Percentiles rank a stretch among this genome's conserved stretches.
phyloP scores from a whole-genome alignment of 163 green algal genomes.

The Smithsoniella earleae region DNA sequence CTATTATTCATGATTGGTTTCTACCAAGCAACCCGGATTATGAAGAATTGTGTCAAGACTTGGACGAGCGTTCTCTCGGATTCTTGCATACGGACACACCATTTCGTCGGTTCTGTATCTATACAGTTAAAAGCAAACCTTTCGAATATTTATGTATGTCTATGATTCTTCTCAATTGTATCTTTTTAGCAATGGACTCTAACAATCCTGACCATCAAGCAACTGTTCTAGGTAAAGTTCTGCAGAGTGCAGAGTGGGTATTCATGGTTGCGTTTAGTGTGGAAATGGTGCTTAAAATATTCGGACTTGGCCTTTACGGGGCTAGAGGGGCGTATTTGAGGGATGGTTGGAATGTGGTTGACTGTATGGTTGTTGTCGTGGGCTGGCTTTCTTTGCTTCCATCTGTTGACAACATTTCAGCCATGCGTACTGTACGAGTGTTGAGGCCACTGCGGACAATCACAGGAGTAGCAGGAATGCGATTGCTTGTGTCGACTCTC shows the following conservation, averaged over 20 bases:
- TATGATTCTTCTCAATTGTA: slow-evolving; percentile 49
- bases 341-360: slow-evolving; percentile 54
- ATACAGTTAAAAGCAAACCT: slow-evolving; percentile 32
- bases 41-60: neutral
- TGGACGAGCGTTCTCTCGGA: neutral
- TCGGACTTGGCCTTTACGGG: slow-evolving; percentile 37
- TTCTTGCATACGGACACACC: slow-evolving; percentile 1
- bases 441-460: slow-evolving; percentile 54
- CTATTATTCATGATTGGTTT: neutral
- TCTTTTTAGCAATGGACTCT: slow-evolving; percentile 41
- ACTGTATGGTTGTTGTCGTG: slow-evolving; percentile 49
- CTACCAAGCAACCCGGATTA: neutral
- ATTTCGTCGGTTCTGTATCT: slow-evolving; percentile 2
- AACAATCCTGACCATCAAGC: slow-evolving; percentile 41
- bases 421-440: slow-evolving; percentile 46
- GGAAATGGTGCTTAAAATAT: slow-evolving; percentile 44
- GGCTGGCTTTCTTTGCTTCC: slow-evolving; percentile 40
- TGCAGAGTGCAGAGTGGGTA: slow-evolving; percentile 34
- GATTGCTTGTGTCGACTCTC: slow-evolving; percentile 45
- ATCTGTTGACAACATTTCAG: slow-evolving; percentile 45
- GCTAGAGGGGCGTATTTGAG: slow-evolving; percentile 41
- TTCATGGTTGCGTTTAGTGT: slow-evolving; percentile 43
- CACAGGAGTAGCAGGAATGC: slow-evolving; percentile 44
- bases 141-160: slow-evolving; percentile 43
- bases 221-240: slow-evolving; percentile 29